These are phyloP conservation scores for Penicillium tannophilum DNA, from an alignment of 495 filamentous ascomycete genomes.

Conservation along the genomic window DNA sequence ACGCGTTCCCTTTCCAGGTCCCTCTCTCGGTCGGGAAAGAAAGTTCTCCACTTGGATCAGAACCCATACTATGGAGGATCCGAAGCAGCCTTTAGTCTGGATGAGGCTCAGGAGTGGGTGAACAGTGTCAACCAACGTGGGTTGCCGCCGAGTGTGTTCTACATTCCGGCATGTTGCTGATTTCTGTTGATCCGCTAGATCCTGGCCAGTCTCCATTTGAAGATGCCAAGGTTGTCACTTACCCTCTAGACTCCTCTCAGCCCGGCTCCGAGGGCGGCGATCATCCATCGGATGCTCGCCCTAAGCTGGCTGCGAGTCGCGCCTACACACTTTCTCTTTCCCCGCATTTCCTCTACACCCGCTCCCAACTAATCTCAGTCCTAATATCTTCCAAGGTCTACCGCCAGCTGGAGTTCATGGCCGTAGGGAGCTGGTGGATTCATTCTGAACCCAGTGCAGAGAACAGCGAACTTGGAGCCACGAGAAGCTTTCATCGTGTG, in stretches of 20 bases:
- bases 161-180: constrained; percentile 25
- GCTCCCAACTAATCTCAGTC: constrained; percentile 70
- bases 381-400: constrained; percentile 88
- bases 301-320: constrained; percentile 63
- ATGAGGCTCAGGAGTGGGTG: constrained; percentile 80
- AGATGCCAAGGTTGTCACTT: constrained; percentile 38
- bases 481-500: constrained; percentile 57
- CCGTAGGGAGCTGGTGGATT: constrained; percentile 93
- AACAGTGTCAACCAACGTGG: constrained; percentile 50
- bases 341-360: constrained; percentile 84
- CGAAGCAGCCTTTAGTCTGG: constrained; percentile 84
- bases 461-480: constrained; percentile 12
- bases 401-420: constrained; percentile 87
- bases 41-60: constrained; percentile 84
- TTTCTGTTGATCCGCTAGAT: constrained; percentile 32
- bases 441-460: constrained; percentile 37
- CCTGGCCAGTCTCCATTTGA: constrained; percentile 37
- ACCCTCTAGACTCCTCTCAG: constrained; percentile 17
- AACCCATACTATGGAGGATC: constrained; percentile 85
- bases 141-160: constrained; percentile 11
- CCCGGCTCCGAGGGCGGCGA: constrained; percentile 11
- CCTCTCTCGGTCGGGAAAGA: constrained; percentile 87
- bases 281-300: constrained; percentile 7
- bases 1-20: constrained; percentile 58
- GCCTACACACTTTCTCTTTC: constrained; percentile 83